Evolutionary conservation across 1,284 basidiomycete genomes (phyloP).

Genomic region (Puccinia triticina): DNA sequence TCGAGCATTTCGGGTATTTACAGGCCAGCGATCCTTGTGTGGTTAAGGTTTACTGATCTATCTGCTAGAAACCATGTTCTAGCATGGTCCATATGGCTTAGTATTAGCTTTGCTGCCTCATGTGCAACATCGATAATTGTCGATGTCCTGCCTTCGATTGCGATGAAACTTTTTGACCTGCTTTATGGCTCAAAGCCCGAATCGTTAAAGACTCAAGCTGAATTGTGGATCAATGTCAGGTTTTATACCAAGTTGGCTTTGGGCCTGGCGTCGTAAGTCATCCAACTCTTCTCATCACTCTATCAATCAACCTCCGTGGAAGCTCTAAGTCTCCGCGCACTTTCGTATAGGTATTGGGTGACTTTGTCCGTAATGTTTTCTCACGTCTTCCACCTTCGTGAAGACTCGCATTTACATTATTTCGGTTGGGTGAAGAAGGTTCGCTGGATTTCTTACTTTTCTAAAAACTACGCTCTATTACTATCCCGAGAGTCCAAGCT

Average conservation of each 20-base stretch:
- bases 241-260: slow-evolving; percentile 25
- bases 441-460: not conserved
- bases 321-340: not conserved
- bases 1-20: not conserved
- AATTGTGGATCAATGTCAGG: slow-evolving; percentile 43
- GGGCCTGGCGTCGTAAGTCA: slow-evolving; percentile 21
- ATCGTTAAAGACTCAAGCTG: slow-evolving; percentile 33
- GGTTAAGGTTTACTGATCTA: not conserved
- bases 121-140: slow-evolving; percentile 28
- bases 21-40: slow-evolving; percentile 29
- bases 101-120: slow-evolving; percentile 14
- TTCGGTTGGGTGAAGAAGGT: slow-evolving; percentile 40
- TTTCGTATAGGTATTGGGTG: slow-evolving; percentile 24
- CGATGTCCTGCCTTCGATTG: slow-evolving; percentile 15
- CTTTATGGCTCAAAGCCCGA: slow-evolving; percentile 33
- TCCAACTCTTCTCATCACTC: not conserved
- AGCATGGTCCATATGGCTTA: slow-evolving; percentile 36
- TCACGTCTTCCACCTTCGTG: not conserved
- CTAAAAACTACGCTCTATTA: not conserved
- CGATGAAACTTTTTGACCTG: slow-evolving; percentile 19
- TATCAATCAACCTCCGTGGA: not conserved
- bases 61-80: slow-evolving; percentile 29
- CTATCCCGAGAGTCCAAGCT: not conserved
- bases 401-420: slow-evolving; percentile 7
- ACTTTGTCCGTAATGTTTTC: slow-evolving; percentile 23